These are phyloP conservation scores for Spiraea crenata DNA, from an alignment of 331 rosid species.

Conservation along the genomic window DNA sequence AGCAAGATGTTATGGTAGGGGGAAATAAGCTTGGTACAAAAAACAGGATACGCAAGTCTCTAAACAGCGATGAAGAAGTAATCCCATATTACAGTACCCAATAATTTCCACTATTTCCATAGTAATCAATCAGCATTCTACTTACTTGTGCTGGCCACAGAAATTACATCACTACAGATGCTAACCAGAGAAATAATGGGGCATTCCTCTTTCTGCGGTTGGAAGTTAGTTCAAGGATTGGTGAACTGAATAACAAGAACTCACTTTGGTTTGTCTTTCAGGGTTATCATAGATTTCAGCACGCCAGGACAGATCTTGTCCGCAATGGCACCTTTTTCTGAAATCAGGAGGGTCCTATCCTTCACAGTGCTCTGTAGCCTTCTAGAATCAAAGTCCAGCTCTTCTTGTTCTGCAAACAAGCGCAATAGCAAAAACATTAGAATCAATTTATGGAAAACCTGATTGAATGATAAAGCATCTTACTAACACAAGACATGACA, in stretches of 20 bases:
- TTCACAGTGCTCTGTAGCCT: conserved; percentile 72
- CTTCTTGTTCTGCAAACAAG: conserved; percentile 62
- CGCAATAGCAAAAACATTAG: conserved; percentile 10
- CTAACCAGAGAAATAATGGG: not conserved
- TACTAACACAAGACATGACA: not conserved
- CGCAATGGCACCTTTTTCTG: conserved; percentile 72
- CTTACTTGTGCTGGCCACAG: no score
- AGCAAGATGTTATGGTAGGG: not conserved
- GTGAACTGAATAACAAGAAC: not conserved
- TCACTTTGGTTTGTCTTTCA: conserved; percentile 64
- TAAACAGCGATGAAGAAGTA: not conserved
- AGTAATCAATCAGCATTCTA: no score
- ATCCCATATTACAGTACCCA: not conserved
- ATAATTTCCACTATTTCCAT: not conserved
- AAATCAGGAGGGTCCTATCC: conserved; percentile 66
- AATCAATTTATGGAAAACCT: not conserved
- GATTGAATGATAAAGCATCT: not conserved
- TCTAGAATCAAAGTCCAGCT: conserved; percentile 71
- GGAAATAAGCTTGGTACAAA: not conserved
- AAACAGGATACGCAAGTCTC: no score
- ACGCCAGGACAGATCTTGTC: conserved; percentile 74
- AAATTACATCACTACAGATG: not conserved
- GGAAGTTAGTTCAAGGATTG: conserved; percentile 1
- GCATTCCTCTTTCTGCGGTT: not conserved
- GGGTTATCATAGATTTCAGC: conserved; percentile 66